phyloP scores from a whole-genome alignment of 495 filamentous ascomycete genomes.

The Lophium mytilinum region DNA sequence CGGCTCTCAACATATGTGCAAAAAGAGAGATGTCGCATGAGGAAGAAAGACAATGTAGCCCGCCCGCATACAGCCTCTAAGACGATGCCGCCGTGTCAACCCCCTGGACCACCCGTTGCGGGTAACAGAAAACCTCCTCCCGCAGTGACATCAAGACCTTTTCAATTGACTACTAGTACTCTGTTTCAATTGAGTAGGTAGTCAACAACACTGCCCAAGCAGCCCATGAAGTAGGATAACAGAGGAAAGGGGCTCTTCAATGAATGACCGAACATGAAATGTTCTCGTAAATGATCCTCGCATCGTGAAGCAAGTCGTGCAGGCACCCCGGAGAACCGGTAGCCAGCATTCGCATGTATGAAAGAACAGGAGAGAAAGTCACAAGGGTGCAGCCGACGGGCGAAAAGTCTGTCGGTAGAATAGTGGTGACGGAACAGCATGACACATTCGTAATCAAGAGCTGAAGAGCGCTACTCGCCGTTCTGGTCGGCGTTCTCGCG shows the following conservation, averaged over 20 bases:
- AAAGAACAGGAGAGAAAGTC: not conserved
- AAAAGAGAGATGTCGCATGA: not conserved
- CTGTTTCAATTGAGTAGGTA: too few species aligned
- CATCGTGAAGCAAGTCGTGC: constrained; percentile 10
- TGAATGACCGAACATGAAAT: not conserved
- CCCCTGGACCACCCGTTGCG: not conserved
- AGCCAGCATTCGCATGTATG: not conserved
- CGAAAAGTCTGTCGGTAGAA: not conserved
- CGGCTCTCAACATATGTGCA: not conserved
- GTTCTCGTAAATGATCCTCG: not conserved
- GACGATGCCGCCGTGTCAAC: not conserved
- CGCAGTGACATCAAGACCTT: too few species aligned
- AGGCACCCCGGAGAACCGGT: not conserved
- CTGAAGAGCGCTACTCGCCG: not conserved
- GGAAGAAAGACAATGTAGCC: not conserved
- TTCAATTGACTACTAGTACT: too few species aligned
- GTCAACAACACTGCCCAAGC: too few species aligned
- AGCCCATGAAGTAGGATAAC: not conserved
- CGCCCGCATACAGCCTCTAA: not conserved
- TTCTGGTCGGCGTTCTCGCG: constrained; percentile 22
- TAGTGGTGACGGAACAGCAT: not conserved
- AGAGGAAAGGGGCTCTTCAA: not conserved
- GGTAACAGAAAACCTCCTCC: too few species aligned
- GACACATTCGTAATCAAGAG: not conserved
- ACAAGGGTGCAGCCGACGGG: constrained; percentile 1